Percentiles rank a stretch among this genome's conserved stretches.
These are phyloP conservation scores for Stramenopiles sp. DNA, from an alignment of 352 stramenopile genomes.

Conservation along the genomic window DNA sequence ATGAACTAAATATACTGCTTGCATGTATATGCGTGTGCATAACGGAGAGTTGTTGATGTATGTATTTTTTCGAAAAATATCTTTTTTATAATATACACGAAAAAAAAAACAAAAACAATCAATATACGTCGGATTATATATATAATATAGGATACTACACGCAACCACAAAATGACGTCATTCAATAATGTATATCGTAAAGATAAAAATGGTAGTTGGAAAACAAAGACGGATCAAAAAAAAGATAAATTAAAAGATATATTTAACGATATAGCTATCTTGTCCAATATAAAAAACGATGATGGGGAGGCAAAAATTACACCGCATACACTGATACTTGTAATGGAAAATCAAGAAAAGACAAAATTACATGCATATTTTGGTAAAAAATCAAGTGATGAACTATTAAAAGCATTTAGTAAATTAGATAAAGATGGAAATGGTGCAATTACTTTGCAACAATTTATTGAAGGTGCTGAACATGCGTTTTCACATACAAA, in stretches of 20 bases:
- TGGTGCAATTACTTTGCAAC: not conserved
- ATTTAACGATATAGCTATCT: not conserved
- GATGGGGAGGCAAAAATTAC: not conserved
- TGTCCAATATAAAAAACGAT: not conserved
- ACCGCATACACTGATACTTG: not conserved
- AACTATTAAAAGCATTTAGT: not conserved
- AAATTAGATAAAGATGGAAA: not conserved
- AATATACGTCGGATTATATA: too few relatives aligned
- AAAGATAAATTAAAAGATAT: constrained; percentile 2
- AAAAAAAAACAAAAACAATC: too few relatives aligned
- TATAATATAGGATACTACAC: too few relatives aligned
- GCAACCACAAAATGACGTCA: too few relatives aligned
- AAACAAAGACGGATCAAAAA: constrained; percentile 3
- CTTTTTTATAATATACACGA: too few relatives aligned
- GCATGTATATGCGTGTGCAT: too few relatives aligned
- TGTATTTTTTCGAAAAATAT: too few relatives aligned
- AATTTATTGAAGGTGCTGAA: not conserved
- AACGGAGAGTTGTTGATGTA: too few relatives aligned
- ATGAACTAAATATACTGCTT: too few relatives aligned
- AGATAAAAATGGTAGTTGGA: not conserved
- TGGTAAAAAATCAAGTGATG: not conserved
- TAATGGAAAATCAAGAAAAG: not conserved
- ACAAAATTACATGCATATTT: not conserved
- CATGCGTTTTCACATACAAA: not conserved
- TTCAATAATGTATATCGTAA: constrained; percentile 2